Conservation (phyloP, 2,329 filamentous ascomycete genomes). For the Grosmannia serpens region DNA sequence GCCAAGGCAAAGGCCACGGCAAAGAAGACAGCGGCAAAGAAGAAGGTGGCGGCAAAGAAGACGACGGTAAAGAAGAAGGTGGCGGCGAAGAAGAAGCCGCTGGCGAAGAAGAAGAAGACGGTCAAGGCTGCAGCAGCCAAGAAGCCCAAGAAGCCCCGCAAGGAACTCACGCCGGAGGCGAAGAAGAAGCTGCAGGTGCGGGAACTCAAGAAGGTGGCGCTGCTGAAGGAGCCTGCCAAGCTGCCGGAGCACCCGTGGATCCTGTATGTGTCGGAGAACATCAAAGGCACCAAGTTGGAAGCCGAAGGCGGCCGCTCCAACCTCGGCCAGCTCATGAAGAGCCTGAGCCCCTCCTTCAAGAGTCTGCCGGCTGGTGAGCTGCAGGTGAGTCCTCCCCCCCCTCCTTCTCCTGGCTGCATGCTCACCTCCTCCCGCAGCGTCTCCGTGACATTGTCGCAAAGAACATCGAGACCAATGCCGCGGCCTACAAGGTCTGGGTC, state of each 20-base stretch:
- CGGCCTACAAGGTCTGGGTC: slow-evolving; percentile 35
- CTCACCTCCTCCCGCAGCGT: slow-evolving; percentile 16
- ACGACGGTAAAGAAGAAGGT: slow-evolving; percentile 15
- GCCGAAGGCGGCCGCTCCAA: neutral
- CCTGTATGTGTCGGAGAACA: slow-evolving; percentile 23
- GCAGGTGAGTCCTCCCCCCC: slow-evolving; percentile 27
- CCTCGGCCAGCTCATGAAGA: slow-evolving; percentile 15
- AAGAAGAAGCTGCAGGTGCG: slow-evolving; percentile 21
- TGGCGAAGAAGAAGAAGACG: slow-evolving; percentile 10
- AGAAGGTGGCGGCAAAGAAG: slow-evolving; percentile 16
- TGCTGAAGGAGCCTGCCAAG: slow-evolving; percentile 27
- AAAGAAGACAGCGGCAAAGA: slow-evolving; percentile 13
- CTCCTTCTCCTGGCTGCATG: neutral
- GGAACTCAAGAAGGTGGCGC: slow-evolving; percentile 27
- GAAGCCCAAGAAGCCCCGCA: slow-evolving; percentile 15
- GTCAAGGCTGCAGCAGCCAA: slow-evolving; percentile 8
- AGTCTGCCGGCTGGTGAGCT: slow-evolving; percentile 26
- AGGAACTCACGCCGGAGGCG: slow-evolving; percentile 26
- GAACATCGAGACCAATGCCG: slow-evolving; percentile 31
- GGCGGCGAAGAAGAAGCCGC: slow-evolving; percentile 15
- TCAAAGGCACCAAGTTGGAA: slow-evolving; percentile 13
- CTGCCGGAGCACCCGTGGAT: slow-evolving; percentile 24
- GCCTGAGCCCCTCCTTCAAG: slow-evolving; percentile 25
- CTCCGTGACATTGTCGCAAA: slow-evolving; percentile 22
- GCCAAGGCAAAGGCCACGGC: slow-evolving; percentile 14